These are phyloP conservation scores for Lophium mytilinum DNA, from an alignment of 495 filamentous ascomycete genomes.

Conservation along the genomic window DNA sequence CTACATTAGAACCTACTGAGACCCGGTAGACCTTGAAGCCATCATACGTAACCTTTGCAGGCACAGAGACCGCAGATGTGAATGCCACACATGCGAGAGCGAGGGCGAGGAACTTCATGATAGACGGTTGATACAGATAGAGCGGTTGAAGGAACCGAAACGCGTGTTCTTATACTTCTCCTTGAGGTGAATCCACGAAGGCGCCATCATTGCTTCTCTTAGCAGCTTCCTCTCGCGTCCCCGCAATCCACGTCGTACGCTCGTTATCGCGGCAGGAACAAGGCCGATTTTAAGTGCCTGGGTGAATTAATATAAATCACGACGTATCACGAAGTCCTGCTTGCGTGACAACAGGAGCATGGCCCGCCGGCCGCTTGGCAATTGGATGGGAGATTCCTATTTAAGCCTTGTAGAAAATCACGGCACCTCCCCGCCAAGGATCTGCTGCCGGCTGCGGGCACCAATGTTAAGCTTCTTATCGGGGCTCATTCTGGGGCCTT, in stretches of 20 bases:
- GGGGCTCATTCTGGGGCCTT: too few species aligned
- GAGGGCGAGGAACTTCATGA: slow-evolving; percentile 17
- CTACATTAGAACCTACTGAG: slow-evolving; percentile 19
- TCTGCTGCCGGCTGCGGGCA: too few species aligned
- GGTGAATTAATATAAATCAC: not conserved
- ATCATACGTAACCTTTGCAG: slow-evolving; percentile 33
- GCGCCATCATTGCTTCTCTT: too few species aligned
- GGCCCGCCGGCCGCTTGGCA: too few species aligned
- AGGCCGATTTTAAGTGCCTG: not conserved
- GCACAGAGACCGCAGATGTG: slow-evolving; percentile 12
- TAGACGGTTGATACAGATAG: not conserved
- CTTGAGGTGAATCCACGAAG: not conserved
- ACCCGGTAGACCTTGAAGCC: slow-evolving; percentile 42
- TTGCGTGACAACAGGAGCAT: too few species aligned
- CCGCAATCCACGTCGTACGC: too few species aligned
- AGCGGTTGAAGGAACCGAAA: not conserved
- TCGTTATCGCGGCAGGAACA: not conserved
- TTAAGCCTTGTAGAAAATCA: too few species aligned
- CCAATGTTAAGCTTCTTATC: too few species aligned
- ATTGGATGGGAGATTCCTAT: too few species aligned
- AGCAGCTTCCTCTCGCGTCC: too few species aligned
- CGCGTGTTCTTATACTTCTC: not conserved
- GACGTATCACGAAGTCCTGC: too few species aligned
- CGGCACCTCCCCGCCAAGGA: too few species aligned
- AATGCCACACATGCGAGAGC: slow-evolving; percentile 10